These are phyloP conservation scores for Coemansia sp. DNA, from an alignment of 192 early-diverging fungal genomes.

Conservation along the genomic window DNA sequence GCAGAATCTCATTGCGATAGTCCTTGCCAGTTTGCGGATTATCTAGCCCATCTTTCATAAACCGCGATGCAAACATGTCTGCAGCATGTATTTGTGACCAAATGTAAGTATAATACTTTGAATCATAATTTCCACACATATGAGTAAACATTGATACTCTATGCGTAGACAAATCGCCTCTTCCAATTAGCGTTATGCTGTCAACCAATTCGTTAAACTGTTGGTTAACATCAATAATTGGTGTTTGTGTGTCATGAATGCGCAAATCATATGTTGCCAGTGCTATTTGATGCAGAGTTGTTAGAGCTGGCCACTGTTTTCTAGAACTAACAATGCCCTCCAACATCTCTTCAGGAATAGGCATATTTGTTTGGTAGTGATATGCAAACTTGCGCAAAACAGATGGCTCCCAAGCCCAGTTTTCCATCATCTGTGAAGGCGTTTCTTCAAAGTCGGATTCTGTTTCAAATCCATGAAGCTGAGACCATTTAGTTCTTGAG, in stretches of 20 bases:
- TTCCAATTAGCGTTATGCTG: neutral
- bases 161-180: constrained; percentile 40
- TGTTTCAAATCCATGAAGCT: constrained; percentile 62
- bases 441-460: constrained; percentile 74
- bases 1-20: constrained; percentile 10
- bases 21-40: constrained; percentile 9
- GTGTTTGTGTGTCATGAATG: constrained; percentile 55
- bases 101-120: constrained; percentile 67
- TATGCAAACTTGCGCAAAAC: constrained; percentile 51
- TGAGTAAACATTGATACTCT: constrained; percentile 54
- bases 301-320: constrained; percentile 62
- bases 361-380: constrained; percentile 63
- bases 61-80: constrained; percentile 73
- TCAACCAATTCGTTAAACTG: constrained; percentile 35
- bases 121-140: constrained; percentile 64
- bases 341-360: constrained; percentile 64
- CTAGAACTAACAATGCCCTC: constrained; percentile 58
- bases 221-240: constrained; percentile 26
- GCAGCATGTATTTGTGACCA: constrained; percentile 72
- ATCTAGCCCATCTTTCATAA: constrained; percentile 56
- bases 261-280: constrained; percentile 65
- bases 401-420: constrained; percentile 61
- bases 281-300: constrained; percentile 64
- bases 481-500: constrained; percentile 60
- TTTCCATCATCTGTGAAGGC: constrained; percentile 79